Evolutionary conservation across 2,329 filamentous ascomycete species (phyloP), one percentile per base, ranked within the genome.

Genomic region (Talaromyces rugulosus): DNA sequence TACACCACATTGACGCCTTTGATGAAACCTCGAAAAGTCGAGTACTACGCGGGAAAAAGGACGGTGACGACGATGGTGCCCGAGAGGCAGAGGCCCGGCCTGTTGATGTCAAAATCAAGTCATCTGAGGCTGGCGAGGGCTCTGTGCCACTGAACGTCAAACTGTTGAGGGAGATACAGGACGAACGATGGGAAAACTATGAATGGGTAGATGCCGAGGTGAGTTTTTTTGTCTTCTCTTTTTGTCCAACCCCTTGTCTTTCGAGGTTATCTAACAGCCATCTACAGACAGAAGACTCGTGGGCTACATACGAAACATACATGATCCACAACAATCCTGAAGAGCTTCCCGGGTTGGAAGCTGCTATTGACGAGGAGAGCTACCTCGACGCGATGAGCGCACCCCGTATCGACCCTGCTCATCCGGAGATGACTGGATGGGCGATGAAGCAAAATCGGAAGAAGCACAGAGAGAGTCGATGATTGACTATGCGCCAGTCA

Each of bases 1-100:
- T 96, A 64, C 92, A 96, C 77, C 92, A 98, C 77, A 83, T 98
- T 67, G 95, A 98, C 77, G 94, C 95, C 3, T 78, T 87, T 53
- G 82, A 88, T 54, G 92, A 97, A 69, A 83, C 91, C 3, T 65
- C 68, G 4, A 75, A 74, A 58, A 70, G 66, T 5, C 69, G 73
- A 58, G 68, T 74, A 3, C 59, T 67, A 63, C 33, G 70, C 74
- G 65, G 64, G 67, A 65, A 77, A 73, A 67, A 77, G 75, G 74
- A 78, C 28, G 64, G 69, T 12, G 73, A 77, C 12, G 81, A 84
- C 61, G 81, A 82, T 27, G 58, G 52, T 67, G 57, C 78, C 68
- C 70, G 76, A 67, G 69, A 81, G 68, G 63, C 70, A 52, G 86
- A 87, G 65, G 87, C 90, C 28, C 88, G 90, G 65, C 89, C 91